These are phyloP conservation scores for Lachancea cidri DNA, from an alignment of 805 yeast genomes.

Conservation along the genomic window DNA sequence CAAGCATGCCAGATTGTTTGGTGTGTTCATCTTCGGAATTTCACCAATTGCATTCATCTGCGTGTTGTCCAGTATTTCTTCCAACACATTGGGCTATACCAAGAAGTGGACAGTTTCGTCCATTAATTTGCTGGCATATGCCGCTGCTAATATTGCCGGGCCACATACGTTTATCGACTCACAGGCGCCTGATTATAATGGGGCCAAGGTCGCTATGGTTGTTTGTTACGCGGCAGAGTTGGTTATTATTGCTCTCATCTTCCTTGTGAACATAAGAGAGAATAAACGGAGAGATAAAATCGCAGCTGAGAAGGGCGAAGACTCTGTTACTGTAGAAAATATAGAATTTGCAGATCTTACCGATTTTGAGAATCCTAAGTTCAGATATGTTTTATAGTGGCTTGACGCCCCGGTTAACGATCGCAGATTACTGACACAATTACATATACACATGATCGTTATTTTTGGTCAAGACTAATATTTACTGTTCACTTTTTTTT, in stretches of 20 bases:
- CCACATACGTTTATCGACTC: slow-evolving; percentile 56
- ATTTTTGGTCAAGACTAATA: no score
- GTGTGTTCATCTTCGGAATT: slow-evolving; percentile 31
- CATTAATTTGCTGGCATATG: slow-evolving; percentile 52
- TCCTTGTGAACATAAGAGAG: slow-evolving; percentile 27
- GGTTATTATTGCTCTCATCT: slow-evolving; percentile 30
- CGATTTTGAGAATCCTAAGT: slow-evolving; percentile 41
- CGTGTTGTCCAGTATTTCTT: slow-evolving; percentile 24
- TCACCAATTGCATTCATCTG: slow-evolving; percentile 31
- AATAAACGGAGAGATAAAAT: slow-evolving; percentile 38
- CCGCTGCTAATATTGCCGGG: slow-evolving; percentile 60
- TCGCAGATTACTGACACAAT: no score
- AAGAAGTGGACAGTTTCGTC: slow-evolving; percentile 55
- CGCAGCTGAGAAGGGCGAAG: slow-evolving; percentile 15
- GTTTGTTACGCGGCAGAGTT: slow-evolving; percentile 38
- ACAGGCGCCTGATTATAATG: slow-evolving; percentile 50
- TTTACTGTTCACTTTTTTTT: no score
- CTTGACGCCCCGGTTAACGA: no score
- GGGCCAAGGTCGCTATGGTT: slow-evolving; percentile 46
- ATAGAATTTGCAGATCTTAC: slow-evolving; percentile 43
- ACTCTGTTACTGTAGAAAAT: slow-evolving; percentile 27
- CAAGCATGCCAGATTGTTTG: slow-evolving; percentile 32
- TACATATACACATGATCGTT: no score
- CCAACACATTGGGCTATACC: slow-evolving; percentile 62
- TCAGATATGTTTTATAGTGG: no score